Conservation (phyloP, 148 eudicot genomes). For the Amaranthus hypochondriacus region DNA sequence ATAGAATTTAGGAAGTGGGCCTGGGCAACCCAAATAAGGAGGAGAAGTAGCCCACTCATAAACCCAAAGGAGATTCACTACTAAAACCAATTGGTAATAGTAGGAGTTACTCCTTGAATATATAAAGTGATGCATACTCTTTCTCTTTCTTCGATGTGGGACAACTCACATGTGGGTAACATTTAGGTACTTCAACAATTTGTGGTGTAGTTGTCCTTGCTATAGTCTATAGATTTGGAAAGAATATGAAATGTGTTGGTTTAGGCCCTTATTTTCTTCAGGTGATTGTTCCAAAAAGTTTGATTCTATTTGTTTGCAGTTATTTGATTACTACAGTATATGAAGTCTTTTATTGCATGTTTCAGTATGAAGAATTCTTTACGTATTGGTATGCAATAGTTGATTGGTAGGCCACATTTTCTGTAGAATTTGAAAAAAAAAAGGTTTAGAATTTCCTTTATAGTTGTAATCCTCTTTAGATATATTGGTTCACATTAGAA, state of each 20-base stretch:
- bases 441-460: neutral
- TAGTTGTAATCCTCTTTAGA: neutral
- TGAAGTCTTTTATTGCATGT: neutral
- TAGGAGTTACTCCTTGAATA: no score
- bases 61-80: no score
- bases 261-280: conserved; percentile 76
- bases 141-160: no score
- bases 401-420: no score
- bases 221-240: conserved; percentile 90
- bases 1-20: no score
- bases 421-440: no score
- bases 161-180: no score
- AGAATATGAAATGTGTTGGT: conserved; percentile 89
- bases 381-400: no score
- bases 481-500: neutral
- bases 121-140: no score
- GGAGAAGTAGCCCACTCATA: no score
- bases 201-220: conserved; percentile 81
- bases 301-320: neutral
- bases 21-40: no score
- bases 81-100: no score
- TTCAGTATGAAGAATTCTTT: neutral
- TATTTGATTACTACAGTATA: neutral
- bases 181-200: neutral
- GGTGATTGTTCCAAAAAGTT: conserved; percentile 33